phyloP scores from a whole-genome alignment of 148 eudicot genomes.

The Oxyria digyna region DNA sequence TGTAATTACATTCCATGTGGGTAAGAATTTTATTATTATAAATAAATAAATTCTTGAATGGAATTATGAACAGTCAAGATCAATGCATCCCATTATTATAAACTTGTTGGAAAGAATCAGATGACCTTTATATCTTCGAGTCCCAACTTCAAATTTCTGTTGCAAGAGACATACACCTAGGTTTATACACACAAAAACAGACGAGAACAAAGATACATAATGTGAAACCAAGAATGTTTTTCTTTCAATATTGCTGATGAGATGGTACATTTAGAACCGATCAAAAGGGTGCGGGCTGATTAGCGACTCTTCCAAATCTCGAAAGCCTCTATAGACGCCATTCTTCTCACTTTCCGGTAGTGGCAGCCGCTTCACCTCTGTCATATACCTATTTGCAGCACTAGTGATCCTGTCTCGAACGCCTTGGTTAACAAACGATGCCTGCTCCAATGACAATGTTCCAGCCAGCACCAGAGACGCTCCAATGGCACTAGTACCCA shows the following conservation, averaged over 20 bases:
- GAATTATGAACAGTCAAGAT: too few relatives aligned
- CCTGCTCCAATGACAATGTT: constrained; percentile 50
- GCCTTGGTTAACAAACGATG: constrained; percentile 54
- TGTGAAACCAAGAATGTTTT: not conserved
- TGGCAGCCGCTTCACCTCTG: constrained; percentile 80
- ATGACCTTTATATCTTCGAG: not conserved
- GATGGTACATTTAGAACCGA: constrained; percentile 20
- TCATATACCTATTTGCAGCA: constrained; percentile 90
- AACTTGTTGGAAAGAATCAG: not conserved
- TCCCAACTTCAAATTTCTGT: not conserved
- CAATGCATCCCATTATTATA: not conserved
- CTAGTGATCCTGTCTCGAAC: constrained; percentile 83
- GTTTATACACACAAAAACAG: not conserved
- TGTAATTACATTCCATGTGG: too few relatives aligned
- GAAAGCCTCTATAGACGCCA: constrained; percentile 61
- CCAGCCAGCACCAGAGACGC: constrained; percentile 84
- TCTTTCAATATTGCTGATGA: not conserved
- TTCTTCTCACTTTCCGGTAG: constrained; percentile 76
- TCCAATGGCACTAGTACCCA: constrained; percentile 72
- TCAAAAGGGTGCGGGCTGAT: constrained; percentile 48
- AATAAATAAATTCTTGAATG: too few relatives aligned
- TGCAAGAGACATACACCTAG: not conserved
- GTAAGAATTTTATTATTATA: too few relatives aligned
- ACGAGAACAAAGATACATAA: not conserved
- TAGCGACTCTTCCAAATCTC: constrained; percentile 90